phyloP scores from a whole-genome alignment of 208 protist species.

The Tetramitus jugosus region DNA sequence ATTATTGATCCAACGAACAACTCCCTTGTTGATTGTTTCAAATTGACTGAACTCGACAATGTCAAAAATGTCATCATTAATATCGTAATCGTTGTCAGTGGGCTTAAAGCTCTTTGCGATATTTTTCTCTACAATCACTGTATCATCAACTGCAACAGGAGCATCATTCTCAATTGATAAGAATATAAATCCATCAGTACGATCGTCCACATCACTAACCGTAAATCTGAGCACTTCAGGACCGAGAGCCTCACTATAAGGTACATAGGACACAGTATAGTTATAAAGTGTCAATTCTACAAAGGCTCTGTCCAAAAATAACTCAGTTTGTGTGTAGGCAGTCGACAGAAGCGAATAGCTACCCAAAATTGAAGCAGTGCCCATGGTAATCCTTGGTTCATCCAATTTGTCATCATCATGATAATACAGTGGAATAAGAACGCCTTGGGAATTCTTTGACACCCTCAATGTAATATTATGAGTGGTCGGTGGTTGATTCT shows the following conservation, averaged over 20 bases:
- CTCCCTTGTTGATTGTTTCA: neutral
- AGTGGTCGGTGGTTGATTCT: neutral
- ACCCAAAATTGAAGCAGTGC: neutral
- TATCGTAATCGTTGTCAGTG: neutral
- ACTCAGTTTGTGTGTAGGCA: too few species aligned
- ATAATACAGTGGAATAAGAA: neutral
- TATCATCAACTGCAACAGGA: neutral
- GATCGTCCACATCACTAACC: neutral
- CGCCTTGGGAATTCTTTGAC: neutral
- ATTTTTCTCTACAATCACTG: neutral
- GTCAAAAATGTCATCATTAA: neutral
- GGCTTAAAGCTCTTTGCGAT: neutral
- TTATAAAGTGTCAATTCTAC: neutral
- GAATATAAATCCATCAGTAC: neutral
- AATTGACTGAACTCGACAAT: neutral
- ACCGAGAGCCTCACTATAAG: neutral
- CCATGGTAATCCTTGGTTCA: neutral
- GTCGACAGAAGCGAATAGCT: neutral
- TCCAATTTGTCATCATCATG: neutral
- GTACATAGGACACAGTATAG: neutral
- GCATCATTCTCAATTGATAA: neutral
- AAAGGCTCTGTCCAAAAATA: neutral
- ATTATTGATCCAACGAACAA: neutral
- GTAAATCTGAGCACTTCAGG: neutral
- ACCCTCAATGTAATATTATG: neutral